A percentile compares a stretch with the other conserved stretches of the same genome.
Evolutionary conservation across 169 alveolate genomes (phyloP).

Genomic region (Babesia ovis): DNA sequence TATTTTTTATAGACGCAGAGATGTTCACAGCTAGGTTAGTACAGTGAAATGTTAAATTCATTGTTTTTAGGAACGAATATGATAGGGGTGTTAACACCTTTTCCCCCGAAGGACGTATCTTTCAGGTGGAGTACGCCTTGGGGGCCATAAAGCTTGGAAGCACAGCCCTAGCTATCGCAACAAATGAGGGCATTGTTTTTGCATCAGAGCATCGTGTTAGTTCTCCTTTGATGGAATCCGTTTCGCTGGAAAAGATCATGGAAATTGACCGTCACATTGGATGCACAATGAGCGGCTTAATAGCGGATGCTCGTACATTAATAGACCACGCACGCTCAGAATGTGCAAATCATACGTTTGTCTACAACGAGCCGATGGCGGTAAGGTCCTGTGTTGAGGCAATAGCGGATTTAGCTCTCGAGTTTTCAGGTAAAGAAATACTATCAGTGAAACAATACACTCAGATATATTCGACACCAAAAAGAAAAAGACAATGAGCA

Average conservation of each 20-base stretch:
- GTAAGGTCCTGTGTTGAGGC: conserved; percentile 87
- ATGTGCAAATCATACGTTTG: conserved; percentile 94
- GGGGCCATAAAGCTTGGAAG: conserved; percentile 97
- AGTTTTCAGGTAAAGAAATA: conserved; percentile 83
- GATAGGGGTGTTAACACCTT: conserved; percentile 98
- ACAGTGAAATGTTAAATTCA: not conserved
- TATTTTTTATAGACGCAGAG: not conserved
- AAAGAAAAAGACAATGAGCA: conserved; percentile 87
- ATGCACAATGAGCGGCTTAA: conserved; percentile 97
- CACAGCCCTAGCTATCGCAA: conserved; percentile 97
- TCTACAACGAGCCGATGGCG: conserved; percentile 92
- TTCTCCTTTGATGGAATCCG: conserved; percentile 89
- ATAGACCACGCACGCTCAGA: conserved; percentile 98
- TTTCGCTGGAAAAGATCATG: conserved; percentile 91
- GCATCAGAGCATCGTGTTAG: conserved; percentile 94
- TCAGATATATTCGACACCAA: conserved; percentile 73
- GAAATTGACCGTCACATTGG: conserved; percentile 95
- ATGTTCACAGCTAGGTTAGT: conserved; percentile 69
- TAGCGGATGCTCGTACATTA: conserved; percentile 97
- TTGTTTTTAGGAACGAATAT: conserved; percentile 90
- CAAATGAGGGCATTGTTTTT: conserved; percentile 94
- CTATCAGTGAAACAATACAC: too few relatives aligned
- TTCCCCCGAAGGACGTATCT: conserved; percentile 97
- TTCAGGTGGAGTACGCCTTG: conserved; percentile 95
- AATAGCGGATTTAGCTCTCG: conserved; percentile 94